Evolutionary conservation across 208 protist genomes (phyloP).

Genomic region (Crithidia brevicula): DNA sequence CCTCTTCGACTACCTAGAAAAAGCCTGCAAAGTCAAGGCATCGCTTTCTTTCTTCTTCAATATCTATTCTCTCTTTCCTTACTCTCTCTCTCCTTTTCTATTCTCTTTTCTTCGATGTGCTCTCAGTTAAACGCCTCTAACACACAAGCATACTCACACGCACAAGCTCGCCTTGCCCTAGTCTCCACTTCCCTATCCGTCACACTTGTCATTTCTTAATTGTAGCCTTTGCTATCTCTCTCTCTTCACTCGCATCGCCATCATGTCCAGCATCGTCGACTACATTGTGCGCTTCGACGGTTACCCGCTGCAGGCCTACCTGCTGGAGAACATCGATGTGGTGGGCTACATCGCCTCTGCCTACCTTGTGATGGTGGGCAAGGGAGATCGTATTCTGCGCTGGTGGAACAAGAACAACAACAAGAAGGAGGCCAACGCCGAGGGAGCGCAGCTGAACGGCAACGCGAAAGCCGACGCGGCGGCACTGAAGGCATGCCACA

Average conservation of each 20-base stretch:
- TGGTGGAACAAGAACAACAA: conserved; percentile 38
- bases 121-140: neutral
- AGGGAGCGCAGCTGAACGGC: conserved; percentile 4
- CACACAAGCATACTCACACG: too few species aligned
- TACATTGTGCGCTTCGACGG: conserved; percentile 46
- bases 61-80: conserved; percentile 16
- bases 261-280: conserved; percentile 26
- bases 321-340: conserved; percentile 52
- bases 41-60: conserved; percentile 8
- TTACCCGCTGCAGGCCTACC: conserved; percentile 38
- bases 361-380: conserved; percentile 72
- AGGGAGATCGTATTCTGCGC: conserved; percentile 33
- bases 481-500: conserved; percentile 31
- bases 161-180: too few species aligned
- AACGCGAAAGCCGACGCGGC: conserved; percentile 4
- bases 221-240: neutral
- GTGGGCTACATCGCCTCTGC: conserved; percentile 47
- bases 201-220: too few species aligned
- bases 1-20: too few species aligned
- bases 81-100: neutral
- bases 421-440: neutral
- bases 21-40: too few species aligned
- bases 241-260: neutral
- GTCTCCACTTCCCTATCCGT: too few species aligned
- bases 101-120: neutral